Percentiles rank a stretch among this genome's conserved stretches.
Conservation (phyloP, 768 basidiomycete genomes). For the Podaxis sp. region DNA sequence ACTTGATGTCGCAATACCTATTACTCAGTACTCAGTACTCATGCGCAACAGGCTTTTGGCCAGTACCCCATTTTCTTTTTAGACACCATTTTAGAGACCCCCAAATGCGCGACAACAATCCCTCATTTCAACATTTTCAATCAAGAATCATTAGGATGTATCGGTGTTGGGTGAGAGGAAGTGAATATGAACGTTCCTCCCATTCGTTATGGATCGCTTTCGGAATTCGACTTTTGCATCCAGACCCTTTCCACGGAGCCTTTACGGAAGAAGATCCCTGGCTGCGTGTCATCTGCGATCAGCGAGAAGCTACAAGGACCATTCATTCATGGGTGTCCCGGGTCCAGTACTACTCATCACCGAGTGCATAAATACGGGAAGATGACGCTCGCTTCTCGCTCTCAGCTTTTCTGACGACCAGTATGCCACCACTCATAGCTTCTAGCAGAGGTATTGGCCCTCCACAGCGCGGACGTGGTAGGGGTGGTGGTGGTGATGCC, state of each 20-base stretch:
- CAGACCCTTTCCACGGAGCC: background rate
- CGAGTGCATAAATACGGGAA: background rate
- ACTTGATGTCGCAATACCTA: background rate
- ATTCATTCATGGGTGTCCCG: background rate
- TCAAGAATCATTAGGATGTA: background rate
- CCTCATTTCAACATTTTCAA: background rate
- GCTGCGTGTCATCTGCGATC: background rate
- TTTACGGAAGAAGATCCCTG: background rate
- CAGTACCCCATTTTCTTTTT: background rate
- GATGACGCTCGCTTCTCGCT: background rate
- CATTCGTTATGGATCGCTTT: background rate
- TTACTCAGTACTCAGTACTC: background rate
- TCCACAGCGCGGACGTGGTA: constrained; percentile 25
- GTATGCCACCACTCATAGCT: constrained; percentile 42
- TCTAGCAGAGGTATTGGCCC: constrained; percentile 20
- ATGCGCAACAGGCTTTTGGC: background rate
- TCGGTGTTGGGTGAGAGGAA: background rate
- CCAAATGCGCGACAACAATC: background rate
- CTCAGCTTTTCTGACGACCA: constrained; percentile 13
- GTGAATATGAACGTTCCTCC: background rate
- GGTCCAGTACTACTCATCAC: background rate
- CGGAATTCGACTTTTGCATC: background rate
- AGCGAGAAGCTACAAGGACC: background rate
- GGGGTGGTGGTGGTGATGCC: constrained; percentile 11
- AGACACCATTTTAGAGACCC: background rate